Evolutionary conservation across 208 protist species (phyloP).

Genomic region (Pavlovales sp.): DNA sequence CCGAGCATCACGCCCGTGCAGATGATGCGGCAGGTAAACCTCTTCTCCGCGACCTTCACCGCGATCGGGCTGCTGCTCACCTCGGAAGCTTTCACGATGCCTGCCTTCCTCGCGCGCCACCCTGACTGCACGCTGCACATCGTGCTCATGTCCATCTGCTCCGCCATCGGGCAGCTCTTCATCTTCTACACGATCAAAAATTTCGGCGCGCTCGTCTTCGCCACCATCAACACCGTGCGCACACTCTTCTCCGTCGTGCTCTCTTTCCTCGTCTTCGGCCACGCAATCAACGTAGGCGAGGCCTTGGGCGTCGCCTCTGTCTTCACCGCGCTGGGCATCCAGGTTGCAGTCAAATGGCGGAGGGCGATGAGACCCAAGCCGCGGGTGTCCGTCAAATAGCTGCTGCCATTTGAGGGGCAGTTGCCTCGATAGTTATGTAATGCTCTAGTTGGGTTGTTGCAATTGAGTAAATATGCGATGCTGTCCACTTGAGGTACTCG

Average conservation of each 20-base stretch:
- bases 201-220: constrained; percentile 60
- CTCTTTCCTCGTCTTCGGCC: constrained; percentile 55
- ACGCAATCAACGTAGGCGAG: constrained; percentile 25
- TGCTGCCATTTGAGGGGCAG: too few relatives aligned
- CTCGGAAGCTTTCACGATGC: constrained; percentile 38
- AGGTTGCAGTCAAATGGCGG: neutral
- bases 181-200: constrained; percentile 62
- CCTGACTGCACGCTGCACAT: constrained; percentile 42
- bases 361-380: neutral
- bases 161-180: constrained; percentile 54
- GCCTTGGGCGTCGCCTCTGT: neutral
- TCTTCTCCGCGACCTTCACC: constrained; percentile 52
- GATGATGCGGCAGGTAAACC: constrained; percentile 61
- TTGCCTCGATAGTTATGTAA: too few relatives aligned
- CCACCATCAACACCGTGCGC: constrained; percentile 56
- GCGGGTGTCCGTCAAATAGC: too few relatives aligned
- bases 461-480: too few relatives aligned
- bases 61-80: constrained; percentile 46
- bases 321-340: neutral
- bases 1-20: constrained; percentile 18
- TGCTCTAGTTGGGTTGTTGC: too few relatives aligned
- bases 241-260: constrained; percentile 56
- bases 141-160: constrained; percentile 51
- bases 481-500: too few relatives aligned
- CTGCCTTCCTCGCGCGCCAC: constrained; percentile 40